These are phyloP conservation scores for Xerocomus brunneocitrinus DNA, from an alignment of 768 basidiomycete genomes.

Conservation along the genomic window DNA sequence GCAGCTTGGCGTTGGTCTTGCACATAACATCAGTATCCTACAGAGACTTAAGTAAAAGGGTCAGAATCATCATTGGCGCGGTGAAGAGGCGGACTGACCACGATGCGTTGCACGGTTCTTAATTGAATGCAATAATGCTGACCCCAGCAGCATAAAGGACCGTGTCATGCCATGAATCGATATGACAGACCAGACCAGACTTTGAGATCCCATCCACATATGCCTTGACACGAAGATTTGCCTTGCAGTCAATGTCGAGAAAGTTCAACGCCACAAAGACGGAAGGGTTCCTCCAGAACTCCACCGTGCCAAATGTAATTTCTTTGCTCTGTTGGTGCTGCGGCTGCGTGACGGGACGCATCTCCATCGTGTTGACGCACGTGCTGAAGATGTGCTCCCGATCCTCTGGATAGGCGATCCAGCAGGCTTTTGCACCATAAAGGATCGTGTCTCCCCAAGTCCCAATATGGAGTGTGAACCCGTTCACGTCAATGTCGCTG, in stretches of 20 bases:
- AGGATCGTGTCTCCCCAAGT: constrained; percentile 10
- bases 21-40: too few relatives aligned
- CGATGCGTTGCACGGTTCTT: neutral
- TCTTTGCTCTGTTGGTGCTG: constrained; percentile 3
- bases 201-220: constrained; percentile 9
- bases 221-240: constrained; percentile 9
- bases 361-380: constrained; percentile 8
- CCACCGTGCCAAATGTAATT: constrained; percentile 1
- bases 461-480: constrained; percentile 14
- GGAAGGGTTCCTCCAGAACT: constrained; percentile 11
- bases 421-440: neutral
- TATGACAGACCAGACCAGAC: constrained; percentile 3
- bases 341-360: neutral
- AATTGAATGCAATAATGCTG: constrained; percentile 1
- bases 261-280: constrained; percentile 20
- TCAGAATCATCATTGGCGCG: neutral
- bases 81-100: neutral
- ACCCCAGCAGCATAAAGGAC: constrained; percentile 1
- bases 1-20: too few relatives aligned
- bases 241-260: constrained; percentile 7
- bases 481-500: constrained; percentile 7
- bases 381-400: constrained; percentile 16
- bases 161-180: constrained; percentile 12
- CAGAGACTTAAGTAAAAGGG: neutral
- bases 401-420: constrained; percentile 22